Evolutionary conservation across 169 alveolate genomes (phyloP).

Genomic region (Babesia ovis): DNA sequence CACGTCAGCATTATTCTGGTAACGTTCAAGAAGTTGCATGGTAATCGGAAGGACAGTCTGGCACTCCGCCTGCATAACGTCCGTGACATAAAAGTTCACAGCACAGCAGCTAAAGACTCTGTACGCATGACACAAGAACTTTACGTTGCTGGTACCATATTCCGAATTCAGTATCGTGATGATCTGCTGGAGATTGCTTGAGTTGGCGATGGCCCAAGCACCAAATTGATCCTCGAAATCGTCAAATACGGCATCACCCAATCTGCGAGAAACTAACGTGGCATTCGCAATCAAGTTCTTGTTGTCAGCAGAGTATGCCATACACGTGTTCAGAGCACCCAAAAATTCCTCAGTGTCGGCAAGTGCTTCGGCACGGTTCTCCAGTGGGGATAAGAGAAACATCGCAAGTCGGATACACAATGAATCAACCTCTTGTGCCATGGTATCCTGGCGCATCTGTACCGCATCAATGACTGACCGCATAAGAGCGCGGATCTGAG

Average conservation of each 20-base stretch:
- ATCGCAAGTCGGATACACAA: slow-evolving; percentile 83
- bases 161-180: slow-evolving; percentile 76
- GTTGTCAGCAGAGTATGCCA: slow-evolving; percentile 77
- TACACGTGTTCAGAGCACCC: slow-evolving; percentile 75
- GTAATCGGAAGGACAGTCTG: slow-evolving; percentile 35
- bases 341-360: slow-evolving; percentile 87
- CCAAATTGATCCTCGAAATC: slow-evolving; percentile 89
- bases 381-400: slow-evolving; percentile 85
- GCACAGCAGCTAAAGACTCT: slow-evolving; percentile 81
- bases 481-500: slow-evolving; percentile 86
- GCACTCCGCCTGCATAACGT: slow-evolving; percentile 57
- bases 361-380: slow-evolving; percentile 86
- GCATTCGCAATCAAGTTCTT: slow-evolving; percentile 73
- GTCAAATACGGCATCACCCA: slow-evolving; percentile 76
- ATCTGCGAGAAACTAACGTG: slow-evolving; percentile 71
- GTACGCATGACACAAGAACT: slow-evolving; percentile 78
- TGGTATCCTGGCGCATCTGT: slow-evolving; percentile 76
- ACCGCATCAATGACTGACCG: slow-evolving; percentile 80
- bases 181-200: slow-evolving; percentile 82
- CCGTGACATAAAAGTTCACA: slow-evolving; percentile 77
- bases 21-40: slow-evolving; percentile 54
- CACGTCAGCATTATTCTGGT: slow-evolving; percentile 55
- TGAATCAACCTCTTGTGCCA: slow-evolving; percentile 82
- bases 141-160: slow-evolving; percentile 72
- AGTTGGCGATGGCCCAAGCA: slow-evolving; percentile 89